phyloP scores from a whole-genome alignment of 345 rosid species.

The Limnanthes douglasii region DNA sequence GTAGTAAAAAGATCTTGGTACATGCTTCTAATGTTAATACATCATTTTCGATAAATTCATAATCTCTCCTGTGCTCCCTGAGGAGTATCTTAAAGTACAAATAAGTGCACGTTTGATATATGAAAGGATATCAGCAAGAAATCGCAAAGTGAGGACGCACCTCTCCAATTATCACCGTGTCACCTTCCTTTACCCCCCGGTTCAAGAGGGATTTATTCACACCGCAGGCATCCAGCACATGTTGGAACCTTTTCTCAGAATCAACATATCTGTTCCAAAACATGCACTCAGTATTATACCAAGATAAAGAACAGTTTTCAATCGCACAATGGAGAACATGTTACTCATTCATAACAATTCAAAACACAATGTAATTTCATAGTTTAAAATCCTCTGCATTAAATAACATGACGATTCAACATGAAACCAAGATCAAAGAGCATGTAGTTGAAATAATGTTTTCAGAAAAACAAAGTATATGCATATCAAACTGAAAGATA shows the following conservation, averaged over 20 bases:
- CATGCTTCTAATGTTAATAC: too few relatives aligned
- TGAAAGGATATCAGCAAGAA: constrained; percentile 1
- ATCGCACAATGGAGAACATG: background rate
- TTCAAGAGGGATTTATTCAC: constrained; percentile 55
- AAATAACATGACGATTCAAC: too few relatives aligned
- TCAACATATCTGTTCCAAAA: constrained; percentile 52
- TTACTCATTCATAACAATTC: background rate
- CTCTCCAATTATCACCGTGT: constrained; percentile 82
- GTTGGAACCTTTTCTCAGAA: constrained; percentile 78
- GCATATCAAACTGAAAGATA: too few relatives aligned
- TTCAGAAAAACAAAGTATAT: too few relatives aligned
- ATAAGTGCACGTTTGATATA: constrained; percentile 1
- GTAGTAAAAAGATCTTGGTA: too few relatives aligned
- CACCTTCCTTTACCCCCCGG: constrained; percentile 90
- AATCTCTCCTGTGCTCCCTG: background rate
- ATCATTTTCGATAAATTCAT: background rate
- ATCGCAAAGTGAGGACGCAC: constrained; percentile 20
- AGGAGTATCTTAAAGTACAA: background rate
- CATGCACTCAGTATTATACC: background rate
- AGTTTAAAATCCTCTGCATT: too few relatives aligned
- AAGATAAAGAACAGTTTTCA: too few relatives aligned
- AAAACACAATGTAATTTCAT: background rate
- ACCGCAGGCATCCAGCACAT: constrained; percentile 88
- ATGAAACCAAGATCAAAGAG: too few relatives aligned
- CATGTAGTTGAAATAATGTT: too few relatives aligned